Evolutionary conservation across 352 stramenopile genomes (phyloP), one percentile per base, ranked within the genome.

Genomic region (Phytophthora vignae): DNA sequence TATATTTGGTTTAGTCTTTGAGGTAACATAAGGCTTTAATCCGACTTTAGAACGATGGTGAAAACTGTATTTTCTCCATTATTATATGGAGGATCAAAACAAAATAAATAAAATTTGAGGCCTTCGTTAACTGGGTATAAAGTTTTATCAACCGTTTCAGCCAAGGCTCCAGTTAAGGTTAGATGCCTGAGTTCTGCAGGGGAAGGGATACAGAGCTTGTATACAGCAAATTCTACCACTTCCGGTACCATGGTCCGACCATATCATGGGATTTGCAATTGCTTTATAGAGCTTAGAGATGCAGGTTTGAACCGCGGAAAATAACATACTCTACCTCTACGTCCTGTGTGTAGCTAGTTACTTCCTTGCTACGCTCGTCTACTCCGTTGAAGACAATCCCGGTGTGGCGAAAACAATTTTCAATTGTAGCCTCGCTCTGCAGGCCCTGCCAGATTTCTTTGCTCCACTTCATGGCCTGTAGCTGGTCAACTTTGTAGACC

Each of bases 391-490:
- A 69, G 9, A 48, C 19, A n/a, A 58, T 69, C 12, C 29, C 42
- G 12, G 53, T 69, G 29, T 66, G 55, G 15, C 64, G 48, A 15
- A 71, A 71, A n/a, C 56, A 66, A 19, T 65, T 66, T 50, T 19
- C 22, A 33, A 70, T 54, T 36, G 38, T 44, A n/a, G 38, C 0
- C 38, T 44, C n/a, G 38, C 11, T 12, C 11, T 44, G 38, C 5
- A 44, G 14, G 0, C n/a, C 38, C 38, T 44, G 14, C 38, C 38
- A 44, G 5, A 44, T 44, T 5, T 44, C 38, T 44, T 44, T n/a
- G 14, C 36, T 17, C 29, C 29, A 33, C 29, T 36, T 36, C 29
- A 36, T 11, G 0, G 29, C 7, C 8, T 36, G 29, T 11, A 36
- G 29, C 29, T 36, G 29, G 7, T 36, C 14, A 11, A 44, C 38